Conservation (phyloP, 371 early-diverging fungal genomes). For the Mucor lusitanicus region DNA sequence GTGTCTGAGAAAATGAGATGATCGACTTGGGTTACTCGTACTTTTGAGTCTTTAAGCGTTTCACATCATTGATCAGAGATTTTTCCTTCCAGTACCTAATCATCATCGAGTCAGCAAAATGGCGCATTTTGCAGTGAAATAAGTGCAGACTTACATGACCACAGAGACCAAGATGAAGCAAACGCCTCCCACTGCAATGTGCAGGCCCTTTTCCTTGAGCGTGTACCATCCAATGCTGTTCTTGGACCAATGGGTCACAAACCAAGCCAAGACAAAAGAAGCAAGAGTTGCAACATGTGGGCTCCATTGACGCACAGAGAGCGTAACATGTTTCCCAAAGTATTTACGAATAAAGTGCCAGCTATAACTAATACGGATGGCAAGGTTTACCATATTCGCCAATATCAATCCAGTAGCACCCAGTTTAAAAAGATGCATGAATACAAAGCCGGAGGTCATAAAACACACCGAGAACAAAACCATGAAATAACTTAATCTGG, state of each 20-base stretch:
- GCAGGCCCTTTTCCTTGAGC: constrained; percentile 50
- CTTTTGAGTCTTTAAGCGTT: constrained; percentile 18
- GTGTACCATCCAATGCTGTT: constrained; percentile 61
- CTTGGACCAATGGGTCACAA: constrained; percentile 59
- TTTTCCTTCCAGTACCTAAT: constrained; percentile 35
- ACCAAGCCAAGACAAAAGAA: constrained; percentile 57
- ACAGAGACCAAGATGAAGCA: constrained; percentile 34
- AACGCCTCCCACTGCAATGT: constrained; percentile 61
- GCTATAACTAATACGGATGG: constrained; percentile 77
- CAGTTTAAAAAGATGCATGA: constrained; percentile 57
- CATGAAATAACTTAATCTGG: constrained; percentile 72
- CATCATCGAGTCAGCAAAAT: no score
- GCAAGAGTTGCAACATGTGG: constrained; percentile 42
- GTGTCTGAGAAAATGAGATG: constrained; percentile 1
- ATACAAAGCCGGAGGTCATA: constrained; percentile 56
- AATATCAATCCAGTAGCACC: constrained; percentile 83
- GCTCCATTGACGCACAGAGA: constrained; percentile 39
- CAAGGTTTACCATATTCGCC: constrained; percentile 87
- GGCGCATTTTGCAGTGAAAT: neutral
- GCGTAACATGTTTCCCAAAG: constrained; percentile 29
- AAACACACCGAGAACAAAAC: constrained; percentile 75
- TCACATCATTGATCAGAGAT: constrained; percentile 24
- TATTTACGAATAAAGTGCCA: constrained; percentile 64
- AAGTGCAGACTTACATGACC: constrained; percentile 41
- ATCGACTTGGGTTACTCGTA: constrained; percentile 10